Evolutionary conservation across 495 filamentous ascomycete genomes (phyloP).

Genomic region (Hypoxylon trugodes): DNA sequence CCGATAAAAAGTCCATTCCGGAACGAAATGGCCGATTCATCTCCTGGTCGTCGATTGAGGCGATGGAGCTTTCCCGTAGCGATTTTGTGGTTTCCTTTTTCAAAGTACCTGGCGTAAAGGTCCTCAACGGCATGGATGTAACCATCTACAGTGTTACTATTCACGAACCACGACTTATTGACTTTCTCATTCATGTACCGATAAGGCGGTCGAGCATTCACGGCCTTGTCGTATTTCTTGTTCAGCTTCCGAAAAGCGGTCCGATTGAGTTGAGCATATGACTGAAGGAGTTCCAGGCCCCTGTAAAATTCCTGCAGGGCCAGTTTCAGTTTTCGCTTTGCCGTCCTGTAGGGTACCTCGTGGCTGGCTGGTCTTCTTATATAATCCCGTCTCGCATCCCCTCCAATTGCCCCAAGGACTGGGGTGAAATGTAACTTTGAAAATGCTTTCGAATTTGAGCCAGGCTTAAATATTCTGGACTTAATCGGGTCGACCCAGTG

Average conservation of each 20-base stretch:
- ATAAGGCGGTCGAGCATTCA: slow-evolving; percentile 76
- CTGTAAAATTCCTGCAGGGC: slow-evolving; percentile 94
- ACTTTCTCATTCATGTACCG: slow-evolving; percentile 93
- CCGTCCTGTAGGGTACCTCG: slow-evolving; percentile 79
- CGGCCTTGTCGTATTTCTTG: slow-evolving; percentile 96
- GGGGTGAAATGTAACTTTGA: slow-evolving; percentile 53
- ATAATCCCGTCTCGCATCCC: slow-evolving; percentile 67
- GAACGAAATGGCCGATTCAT: slow-evolving; percentile 78
- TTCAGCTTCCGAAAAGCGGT: slow-evolving; percentile 97
- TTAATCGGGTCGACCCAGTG: slow-evolving; percentile 56
- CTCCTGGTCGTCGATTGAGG: slow-evolving; percentile 67
- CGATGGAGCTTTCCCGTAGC: slow-evolving; percentile 85
- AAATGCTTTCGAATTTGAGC: slow-evolving; percentile 57
- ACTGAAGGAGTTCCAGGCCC: slow-evolving; percentile 88
- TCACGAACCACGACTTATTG: slow-evolving; percentile 88
- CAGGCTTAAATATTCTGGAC: slow-evolving; percentile 52
- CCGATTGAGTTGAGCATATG: slow-evolving; percentile 85
- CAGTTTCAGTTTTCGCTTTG: slow-evolving; percentile 88
- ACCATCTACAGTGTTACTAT: slow-evolving; percentile 79
- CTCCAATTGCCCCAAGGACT: slow-evolving; percentile 41
- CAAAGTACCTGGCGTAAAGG: slow-evolving; percentile 91
- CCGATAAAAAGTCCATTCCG: slow-evolving; percentile 82
- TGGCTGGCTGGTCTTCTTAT: slow-evolving; percentile 62
- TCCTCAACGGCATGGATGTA: slow-evolving; percentile 84
- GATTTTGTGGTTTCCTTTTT: slow-evolving; percentile 88